Evolutionary conservation across 2,329 filamentous ascomycete species (phyloP), one percentile per base, ranked within the genome.

Genomic region (Stagonosporopsis tanaceti): DNA sequence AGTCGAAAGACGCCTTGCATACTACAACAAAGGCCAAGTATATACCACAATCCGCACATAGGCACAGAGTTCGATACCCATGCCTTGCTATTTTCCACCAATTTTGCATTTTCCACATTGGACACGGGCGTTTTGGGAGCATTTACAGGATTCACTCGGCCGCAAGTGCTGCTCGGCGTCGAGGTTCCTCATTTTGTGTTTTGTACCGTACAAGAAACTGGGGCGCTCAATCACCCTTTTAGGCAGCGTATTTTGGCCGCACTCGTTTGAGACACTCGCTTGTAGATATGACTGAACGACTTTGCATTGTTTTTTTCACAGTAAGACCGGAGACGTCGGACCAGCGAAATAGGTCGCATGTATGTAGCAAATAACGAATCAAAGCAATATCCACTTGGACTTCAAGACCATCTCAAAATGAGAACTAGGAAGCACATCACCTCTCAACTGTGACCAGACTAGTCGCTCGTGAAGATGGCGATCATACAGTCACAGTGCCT

Each of bases 281-380:
- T 57, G 54, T 52, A 57, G 54, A 57, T 57, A 48, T 47, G 50
- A 54, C 27, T 8, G 50, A 30, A 58, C 50, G 55, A 51, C 44
- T 27, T 52, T 46, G 41, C 53, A 47, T 27, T 51, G 28, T 34
- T 45, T 32, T 32, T 12, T 30, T 28, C 9, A 32, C 9, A n/a
- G 8, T 17, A 37, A 6, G 27, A 2, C 6, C 11, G 22, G 11
- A 9, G 24, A 25, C 22, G 9, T 17, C 22, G 44, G 20, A n/a
- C 32, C 25, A 6, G 6, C 17, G 15, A 40, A 22, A 48, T 25
- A 48, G 30, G 46, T 30, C 27, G 15, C 2, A n/a, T 35, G 27
- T 50, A 34, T 50, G 37, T 50, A 50, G 27, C 20, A 40, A 41
- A 12, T 35, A 47, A 47, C 35, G 42, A 45, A 50, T 45, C 6